Base-by-base conservation (phyloP, 768 basidiomycete species). In the Boletellus ananas region DNA sequence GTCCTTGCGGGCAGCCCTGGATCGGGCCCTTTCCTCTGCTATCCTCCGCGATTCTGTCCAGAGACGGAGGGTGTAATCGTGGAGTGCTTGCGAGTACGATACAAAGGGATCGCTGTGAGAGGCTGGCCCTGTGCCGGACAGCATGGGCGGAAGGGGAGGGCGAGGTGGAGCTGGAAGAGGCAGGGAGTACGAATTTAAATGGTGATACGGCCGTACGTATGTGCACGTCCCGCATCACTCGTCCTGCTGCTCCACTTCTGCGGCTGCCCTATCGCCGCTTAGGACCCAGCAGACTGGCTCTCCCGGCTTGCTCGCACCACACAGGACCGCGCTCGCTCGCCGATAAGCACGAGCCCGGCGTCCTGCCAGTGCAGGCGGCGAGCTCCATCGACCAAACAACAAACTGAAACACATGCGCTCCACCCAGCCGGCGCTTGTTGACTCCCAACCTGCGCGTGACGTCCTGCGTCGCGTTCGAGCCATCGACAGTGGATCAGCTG, bases 1-100 rank as follows among this genome's bases (percentile, higher is more conserved):
- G 40, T 61, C 65, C 52, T 56, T 61, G 51, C 60, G 60, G 42
- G 51, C 47, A 37, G 60, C 55, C 50, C 66, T 67, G 35, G 52
- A 64, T 21, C 68, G 67, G 17, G 73, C 68, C 50, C 67, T 69
- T 60, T 83, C 79, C 60, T 84, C 84, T 34, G 77, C 78, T 49
- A 73, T 62, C 57, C 77, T 76, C 59, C 82, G 73, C 6, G 83
- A 83, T 61, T 86, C 81, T 44, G 79, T 78, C 84, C 85, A 86
- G 43, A 84, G 74, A 36, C 64, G 73, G 44, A 85, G 74, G 25
- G 85, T 87, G 53, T 85, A 86, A 49, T 83, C 74, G 62, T 85
- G 81, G 31, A 87, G 68, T 38, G 83, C 74, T 58, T 78, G 81
- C 16, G 85, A 79, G 59, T 87, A 87, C 33, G 72, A 72, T 41